Base-by-base conservation (phyloP, 768 basidiomycete species). In the Mycena albidolilacea region DNA sequence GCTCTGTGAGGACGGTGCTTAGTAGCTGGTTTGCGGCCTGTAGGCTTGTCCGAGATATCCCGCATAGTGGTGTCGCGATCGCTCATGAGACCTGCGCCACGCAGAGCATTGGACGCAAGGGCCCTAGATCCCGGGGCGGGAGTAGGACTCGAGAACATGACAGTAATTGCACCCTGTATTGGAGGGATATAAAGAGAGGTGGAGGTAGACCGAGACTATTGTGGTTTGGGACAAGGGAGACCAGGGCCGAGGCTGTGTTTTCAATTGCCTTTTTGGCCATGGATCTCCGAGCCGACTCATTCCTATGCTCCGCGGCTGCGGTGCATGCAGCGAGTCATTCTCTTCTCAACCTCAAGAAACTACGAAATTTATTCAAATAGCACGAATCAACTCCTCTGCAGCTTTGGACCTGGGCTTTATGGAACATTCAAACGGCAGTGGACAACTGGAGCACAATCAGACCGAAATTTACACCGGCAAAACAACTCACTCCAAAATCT, bases 31-130 rank as follows among this genome's bases (percentile, higher is more conserved):
- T 95, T 95, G 78, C 93, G 88, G 30, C 93, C 93, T 62, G 92
- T 92, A 7, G 92, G 92, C 76, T 86, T 92, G 83, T 90, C 89
- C 10, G 88, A 85, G 55, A 85, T 83, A 78, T 95, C 93, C 73
- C 90, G 89, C 94, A 95, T 95, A 76, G 85, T 88, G 69, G 90
- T 85, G 80, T 95, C 94, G 69, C 89, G 85, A 86, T 94, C 93
- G 73, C 19, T 35, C n/a, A 94, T 91, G 79, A 95, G 90, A 52
- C 93, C 94, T 3, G 92, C 93, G 46, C 82, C 89, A 70, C 91
- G 90, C 35, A 95, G 84, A 39, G 92, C 91, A 69, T 82, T 91
- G 70, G 87, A 75, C 23, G 90, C 92, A 21, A 95, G 82, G 38
- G 87, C 79, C 75, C 91, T 88, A 64, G 88, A 84, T 75, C 91